phyloP scores from a whole-genome alignment of 2,329 filamentous ascomycete genomes.

The Cladosporium sp. region DNA sequence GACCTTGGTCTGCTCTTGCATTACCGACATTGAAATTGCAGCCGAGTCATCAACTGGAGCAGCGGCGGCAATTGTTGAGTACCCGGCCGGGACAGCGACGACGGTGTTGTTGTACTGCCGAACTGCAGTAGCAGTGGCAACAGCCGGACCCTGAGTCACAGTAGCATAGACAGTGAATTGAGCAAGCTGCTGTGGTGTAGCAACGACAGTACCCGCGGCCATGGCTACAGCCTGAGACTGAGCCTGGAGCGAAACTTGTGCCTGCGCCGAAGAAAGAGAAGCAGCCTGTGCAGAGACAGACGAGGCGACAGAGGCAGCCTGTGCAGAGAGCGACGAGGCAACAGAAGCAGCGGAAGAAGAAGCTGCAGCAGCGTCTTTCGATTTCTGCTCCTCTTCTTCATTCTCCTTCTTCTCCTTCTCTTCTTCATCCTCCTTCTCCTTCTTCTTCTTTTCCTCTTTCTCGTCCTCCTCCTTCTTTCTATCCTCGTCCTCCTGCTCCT shows the following conservation, averaged over 20 bases:
- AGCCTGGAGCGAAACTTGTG: neutral
- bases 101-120: neutral
- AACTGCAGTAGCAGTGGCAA: neutral
- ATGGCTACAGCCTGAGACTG: neutral
- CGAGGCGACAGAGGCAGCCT: neutral
- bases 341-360: neutral
- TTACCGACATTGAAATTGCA: neutral
- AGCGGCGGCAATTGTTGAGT: neutral
- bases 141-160: neutral
- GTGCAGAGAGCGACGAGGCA: neutral
- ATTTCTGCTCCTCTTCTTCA: neutral
- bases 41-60: neutral
- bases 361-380: neutral
- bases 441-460: neutral
- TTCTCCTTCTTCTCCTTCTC: neutral
- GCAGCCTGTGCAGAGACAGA: neutral
- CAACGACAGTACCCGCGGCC: neutral
- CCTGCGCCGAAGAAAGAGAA: neutral
- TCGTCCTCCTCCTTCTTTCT: neutral
- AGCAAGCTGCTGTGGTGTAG: neutral
- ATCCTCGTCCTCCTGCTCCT: neutral
- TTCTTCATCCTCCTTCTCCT: neutral
- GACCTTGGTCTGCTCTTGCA: neutral
- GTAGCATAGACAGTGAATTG: neutral
- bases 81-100: neutral